phyloP scores from a whole-genome alignment of 257 asterid species.

The Salvia rosmarinus region DNA sequence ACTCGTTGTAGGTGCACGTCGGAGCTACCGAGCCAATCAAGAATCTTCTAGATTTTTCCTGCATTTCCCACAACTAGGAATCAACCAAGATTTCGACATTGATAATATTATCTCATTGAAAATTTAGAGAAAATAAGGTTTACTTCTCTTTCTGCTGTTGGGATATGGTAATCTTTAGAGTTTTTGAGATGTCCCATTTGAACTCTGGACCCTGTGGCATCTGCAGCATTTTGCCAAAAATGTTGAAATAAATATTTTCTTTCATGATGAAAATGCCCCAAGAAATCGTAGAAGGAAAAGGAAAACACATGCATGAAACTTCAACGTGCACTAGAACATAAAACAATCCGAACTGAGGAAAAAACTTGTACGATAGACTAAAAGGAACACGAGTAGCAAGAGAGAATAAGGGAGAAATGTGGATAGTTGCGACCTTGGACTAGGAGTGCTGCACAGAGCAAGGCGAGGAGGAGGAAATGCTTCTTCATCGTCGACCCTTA shows the following conservation, averaged over 20 bases:
- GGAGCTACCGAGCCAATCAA: constrained; percentile 95
- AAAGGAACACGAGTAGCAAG: no score
- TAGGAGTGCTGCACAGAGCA: constrained; percentile 43
- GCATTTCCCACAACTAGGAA: constrained; percentile 12
- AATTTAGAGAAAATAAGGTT: not conserved
- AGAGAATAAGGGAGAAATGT: no score
- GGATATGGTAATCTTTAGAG: not conserved
- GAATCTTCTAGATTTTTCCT: constrained; percentile 44
- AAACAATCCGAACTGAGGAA: not conserved
- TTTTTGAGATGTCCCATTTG: constrained; percentile 34
- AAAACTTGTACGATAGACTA: not conserved
- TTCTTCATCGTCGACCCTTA: constrained; percentile 19
- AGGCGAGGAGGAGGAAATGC: constrained; percentile 46
- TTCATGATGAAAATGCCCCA: no score
- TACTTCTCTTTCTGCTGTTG: constrained; percentile 34
- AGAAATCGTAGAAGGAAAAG: no score
- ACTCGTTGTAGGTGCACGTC: constrained; percentile 85
- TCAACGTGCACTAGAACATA: not conserved
- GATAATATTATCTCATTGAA: not conserved
- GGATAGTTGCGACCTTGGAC: constrained; percentile 50
- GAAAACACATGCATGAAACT: no score
- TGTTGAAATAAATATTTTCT: not conserved
- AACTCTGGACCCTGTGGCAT: constrained; percentile 55
- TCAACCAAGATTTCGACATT: not conserved
- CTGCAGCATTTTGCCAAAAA: constrained; percentile 37